Conservation (phyloP, 371 early-diverging fungal species). For the Nematocida parisii region DNA sequence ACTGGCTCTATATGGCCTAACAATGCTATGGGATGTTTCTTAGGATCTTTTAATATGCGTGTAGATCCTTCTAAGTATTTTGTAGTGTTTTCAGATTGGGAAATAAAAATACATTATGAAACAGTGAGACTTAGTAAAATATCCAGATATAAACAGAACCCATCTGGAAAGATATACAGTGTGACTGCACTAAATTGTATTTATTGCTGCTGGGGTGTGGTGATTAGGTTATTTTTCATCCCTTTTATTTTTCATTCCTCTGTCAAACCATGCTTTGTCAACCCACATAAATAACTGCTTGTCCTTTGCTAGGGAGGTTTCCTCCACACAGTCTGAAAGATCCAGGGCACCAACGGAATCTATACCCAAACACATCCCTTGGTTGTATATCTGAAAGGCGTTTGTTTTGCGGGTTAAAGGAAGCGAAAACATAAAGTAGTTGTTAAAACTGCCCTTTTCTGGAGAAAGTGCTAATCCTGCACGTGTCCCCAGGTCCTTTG, state of each 20-base stretch:
- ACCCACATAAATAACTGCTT: slow-evolving; percentile 49
- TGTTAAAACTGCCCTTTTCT: slow-evolving; percentile 11
- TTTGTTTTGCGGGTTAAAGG: background rate
- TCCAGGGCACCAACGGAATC: background rate
- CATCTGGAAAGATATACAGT: too few species aligned
- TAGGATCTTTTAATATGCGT: too few species aligned
- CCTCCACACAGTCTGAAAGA: slow-evolving; percentile 15
- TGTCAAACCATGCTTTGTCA: slow-evolving; percentile 4
- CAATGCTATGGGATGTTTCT: too few species aligned
- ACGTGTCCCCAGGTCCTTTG: background rate
- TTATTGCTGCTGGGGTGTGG: background rate
- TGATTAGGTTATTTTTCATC: too few species aligned
- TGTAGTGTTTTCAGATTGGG: too few species aligned
- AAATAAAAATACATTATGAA: too few species aligned
- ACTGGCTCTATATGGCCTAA: too few species aligned
- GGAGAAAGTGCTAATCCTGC: background rate
- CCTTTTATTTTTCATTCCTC: background rate
- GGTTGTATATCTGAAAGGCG: slow-evolving; percentile 50
- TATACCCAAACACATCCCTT: slow-evolving; percentile 20
- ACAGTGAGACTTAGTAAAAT: too few species aligned
- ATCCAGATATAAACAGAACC: too few species aligned
- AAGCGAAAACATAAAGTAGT: slow-evolving; percentile 30
- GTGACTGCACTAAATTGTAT: background rate
- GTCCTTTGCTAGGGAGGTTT: background rate
- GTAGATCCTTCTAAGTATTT: too few species aligned